A percentile compares a stretch with the other conserved stretches of the same genome.
These are phyloP conservation scores for Salix brachista DNA, from an alignment of 345 rosid species.

Conservation along the genomic window DNA sequence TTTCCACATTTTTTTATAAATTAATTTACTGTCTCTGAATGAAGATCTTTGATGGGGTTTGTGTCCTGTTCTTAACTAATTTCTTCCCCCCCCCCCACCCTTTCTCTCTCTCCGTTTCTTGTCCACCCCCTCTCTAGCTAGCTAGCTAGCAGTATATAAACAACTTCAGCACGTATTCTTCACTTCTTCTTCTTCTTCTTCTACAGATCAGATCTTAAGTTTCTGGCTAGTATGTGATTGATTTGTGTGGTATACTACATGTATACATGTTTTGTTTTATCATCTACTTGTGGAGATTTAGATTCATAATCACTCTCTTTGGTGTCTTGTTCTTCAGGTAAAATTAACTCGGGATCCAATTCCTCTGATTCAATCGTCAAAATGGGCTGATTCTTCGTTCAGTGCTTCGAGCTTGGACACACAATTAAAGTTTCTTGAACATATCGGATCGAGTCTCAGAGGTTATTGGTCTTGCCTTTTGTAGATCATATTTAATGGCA, in stretches of 20 bases:
- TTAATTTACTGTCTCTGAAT: conserved; percentile 1
- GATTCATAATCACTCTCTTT: background rate
- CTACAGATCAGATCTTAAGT: background rate
- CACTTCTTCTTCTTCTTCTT: background rate
- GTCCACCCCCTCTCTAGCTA: background rate
- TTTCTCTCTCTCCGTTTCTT: background rate
- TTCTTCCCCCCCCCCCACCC: background rate
- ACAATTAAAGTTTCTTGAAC: background rate
- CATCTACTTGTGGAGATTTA: background rate
- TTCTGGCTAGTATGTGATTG: background rate
- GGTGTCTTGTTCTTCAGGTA: background rate
- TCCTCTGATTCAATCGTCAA: conserved; percentile 1
- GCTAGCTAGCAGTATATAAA: background rate
- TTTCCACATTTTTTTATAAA: background rate
- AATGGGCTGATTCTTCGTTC: conserved; percentile 10
- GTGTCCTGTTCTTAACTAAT: background rate
- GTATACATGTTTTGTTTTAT: background rate
- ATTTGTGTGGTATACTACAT: background rate
- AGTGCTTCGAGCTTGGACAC: background rate
- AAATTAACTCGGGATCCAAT: background rate
- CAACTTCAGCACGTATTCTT: background rate
- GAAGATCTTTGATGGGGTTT: conserved; percentile 11
- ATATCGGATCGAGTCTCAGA: background rate
- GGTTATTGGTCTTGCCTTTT: background rate
- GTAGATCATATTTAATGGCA: conserved; percentile 33